Percentiles rank a stretch among this genome's conserved stretches.
phyloP scores from a whole-genome alignment of 768 basidiomycete genomes.

The Termitomyces sp. region DNA sequence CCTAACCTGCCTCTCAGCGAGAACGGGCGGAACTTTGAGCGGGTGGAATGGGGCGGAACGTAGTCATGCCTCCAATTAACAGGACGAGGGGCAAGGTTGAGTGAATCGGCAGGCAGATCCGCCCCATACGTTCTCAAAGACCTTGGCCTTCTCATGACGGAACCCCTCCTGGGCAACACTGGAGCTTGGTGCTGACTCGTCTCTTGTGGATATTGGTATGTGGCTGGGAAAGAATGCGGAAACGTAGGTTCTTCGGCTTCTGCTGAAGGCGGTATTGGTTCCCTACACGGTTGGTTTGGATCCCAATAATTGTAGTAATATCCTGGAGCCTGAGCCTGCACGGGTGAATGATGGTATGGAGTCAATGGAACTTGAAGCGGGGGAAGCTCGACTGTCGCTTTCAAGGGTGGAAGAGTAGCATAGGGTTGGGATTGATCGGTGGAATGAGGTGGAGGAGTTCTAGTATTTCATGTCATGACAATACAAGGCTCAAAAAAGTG shows the following conservation, averaged over 20 bases:
- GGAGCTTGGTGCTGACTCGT: background rate
- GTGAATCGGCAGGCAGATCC: constrained; percentile 4
- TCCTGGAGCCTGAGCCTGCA: background rate
- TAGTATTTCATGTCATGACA: background rate
- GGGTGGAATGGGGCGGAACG: background rate
- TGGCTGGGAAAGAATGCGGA: background rate
- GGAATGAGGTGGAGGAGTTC: constrained; percentile 2
- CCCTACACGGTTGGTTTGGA: background rate
- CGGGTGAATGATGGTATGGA: background rate
- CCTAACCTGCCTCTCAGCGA: background rate
- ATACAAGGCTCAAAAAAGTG: background rate
- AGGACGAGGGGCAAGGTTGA: constrained; percentile 14
- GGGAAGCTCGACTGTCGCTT: background rate
- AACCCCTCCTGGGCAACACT: background rate
- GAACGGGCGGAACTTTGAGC: background rate
- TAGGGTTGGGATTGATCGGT: background rate
- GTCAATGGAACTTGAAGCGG: background rate
- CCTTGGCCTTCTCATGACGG: background rate
- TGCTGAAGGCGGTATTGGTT: constrained; percentile 7
- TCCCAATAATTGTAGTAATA: background rate
- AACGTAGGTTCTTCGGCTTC: background rate
- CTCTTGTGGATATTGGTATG: background rate
- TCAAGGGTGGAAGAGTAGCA: background rate
- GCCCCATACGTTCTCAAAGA: background rate
- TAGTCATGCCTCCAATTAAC: constrained; percentile 15